Evolutionary conservation across 106 monocot genomes (phyloP).

Genomic region (Chionographis japonica): DNA sequence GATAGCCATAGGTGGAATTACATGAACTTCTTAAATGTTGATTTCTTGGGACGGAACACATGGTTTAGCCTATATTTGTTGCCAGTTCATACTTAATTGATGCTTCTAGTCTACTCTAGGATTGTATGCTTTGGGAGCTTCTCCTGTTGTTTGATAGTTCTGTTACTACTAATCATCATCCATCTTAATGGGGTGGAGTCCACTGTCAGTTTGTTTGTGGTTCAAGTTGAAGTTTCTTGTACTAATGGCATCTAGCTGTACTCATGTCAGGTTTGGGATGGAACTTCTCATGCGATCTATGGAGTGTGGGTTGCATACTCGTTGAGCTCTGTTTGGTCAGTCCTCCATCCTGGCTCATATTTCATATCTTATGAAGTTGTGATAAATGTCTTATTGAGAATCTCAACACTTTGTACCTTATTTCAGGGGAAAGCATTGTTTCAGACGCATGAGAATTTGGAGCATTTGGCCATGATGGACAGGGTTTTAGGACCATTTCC

Average conservation of each 20-base stretch:
- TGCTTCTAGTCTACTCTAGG: too few species aligned
- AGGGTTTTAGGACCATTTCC: slow-evolving; percentile 89
- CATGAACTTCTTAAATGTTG: too few species aligned
- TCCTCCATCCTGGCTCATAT: slow-evolving; percentile 1
- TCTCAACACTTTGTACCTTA: not conserved
- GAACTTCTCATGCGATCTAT: slow-evolving; percentile 92
- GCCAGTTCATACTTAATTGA: too few species aligned
- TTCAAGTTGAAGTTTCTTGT: not conserved
- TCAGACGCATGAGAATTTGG: slow-evolving; percentile 95
- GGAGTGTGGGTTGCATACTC: slow-evolving; percentile 94
- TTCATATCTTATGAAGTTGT: not conserved
- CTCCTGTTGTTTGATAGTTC: not conserved
- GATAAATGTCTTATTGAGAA: not conserved
- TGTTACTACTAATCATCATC: too few species aligned
- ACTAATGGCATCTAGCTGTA: not conserved
- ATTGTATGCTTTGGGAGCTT: not conserved
- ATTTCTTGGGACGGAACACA: too few species aligned
- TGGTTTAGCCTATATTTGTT: too few species aligned
- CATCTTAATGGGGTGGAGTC: too few species aligned
- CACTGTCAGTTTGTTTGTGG: not conserved
- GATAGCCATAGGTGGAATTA: too few species aligned
- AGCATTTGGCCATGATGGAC: slow-evolving; percentile 98
- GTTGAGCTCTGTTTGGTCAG: slow-evolving; percentile 82
- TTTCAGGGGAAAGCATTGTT: slow-evolving; percentile 86
- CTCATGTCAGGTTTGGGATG: slow-evolving; percentile 73